Percentiles rank a stretch among this genome's conserved stretches.
Evolutionary conservation across 371 early-diverging fungal species (phyloP).

Genomic region (Smittium culicis): DNA sequence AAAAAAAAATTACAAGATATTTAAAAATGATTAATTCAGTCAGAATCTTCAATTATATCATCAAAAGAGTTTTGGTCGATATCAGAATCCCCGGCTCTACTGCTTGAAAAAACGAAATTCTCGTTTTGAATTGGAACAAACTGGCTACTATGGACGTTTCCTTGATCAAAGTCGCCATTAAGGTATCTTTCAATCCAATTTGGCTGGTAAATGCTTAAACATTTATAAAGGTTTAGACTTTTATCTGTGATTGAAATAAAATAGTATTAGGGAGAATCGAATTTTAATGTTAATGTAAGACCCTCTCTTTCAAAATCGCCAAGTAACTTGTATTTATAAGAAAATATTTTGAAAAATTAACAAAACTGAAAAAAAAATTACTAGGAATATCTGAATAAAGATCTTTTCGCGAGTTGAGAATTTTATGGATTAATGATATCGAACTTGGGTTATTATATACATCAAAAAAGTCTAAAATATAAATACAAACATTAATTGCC

Average conservation of each 20-base stretch:
- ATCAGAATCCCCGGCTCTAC: neutral
- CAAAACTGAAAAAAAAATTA: too few species aligned
- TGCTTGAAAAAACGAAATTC: neutral
- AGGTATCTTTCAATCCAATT: neutral
- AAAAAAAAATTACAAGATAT: too few species aligned
- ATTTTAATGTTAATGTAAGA: neutral
- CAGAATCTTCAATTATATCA: neutral
- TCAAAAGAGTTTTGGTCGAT: neutral
- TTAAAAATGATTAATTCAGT: too few species aligned
- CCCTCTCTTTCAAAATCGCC: neutral
- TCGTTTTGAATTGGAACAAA: neutral
- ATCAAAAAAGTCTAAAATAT: neutral
- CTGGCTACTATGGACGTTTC: neutral
- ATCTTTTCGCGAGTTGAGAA: neutral
- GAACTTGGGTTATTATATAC: neutral
- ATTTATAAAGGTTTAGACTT: neutral
- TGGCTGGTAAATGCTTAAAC: neutral
- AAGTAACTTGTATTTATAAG: neutral
- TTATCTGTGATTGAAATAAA: neutral
- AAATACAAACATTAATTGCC: neutral
- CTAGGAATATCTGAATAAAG: neutral
- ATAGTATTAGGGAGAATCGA: neutral
- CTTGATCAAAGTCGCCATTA: neutral
- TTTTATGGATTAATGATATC: neutral
- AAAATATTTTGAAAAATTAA: too few species aligned